Conservation (phyloP, 108 stramenopile genomes). For the Discostella pseudostelligera region DNA sequence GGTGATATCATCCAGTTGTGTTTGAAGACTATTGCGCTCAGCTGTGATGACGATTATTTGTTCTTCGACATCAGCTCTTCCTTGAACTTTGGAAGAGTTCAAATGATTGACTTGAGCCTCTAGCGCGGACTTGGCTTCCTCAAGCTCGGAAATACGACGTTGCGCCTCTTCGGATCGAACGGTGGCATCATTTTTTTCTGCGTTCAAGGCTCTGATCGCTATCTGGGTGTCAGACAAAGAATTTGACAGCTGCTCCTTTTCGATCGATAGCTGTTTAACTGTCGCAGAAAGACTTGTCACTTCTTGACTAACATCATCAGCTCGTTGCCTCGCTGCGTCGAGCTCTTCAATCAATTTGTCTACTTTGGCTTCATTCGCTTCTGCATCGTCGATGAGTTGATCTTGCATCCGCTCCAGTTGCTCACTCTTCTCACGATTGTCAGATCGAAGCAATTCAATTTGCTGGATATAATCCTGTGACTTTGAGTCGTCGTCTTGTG, state of each 20-base stretch:
- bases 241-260: slow-evolving; percentile 27
- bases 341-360: slow-evolving; percentile 27
- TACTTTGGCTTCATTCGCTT: slow-evolving; percentile 28
- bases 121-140: slow-evolving; percentile 24
- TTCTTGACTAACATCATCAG: slow-evolving; percentile 13
- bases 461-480: slow-evolving; percentile 16
- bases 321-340: slow-evolving; percentile 26
- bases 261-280: slow-evolving; percentile 8
- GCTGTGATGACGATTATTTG: slow-evolving; percentile 42
- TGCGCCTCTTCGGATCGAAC: slow-evolving; percentile 17
- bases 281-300: background rate
- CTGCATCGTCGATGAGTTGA: slow-evolving; percentile 33
- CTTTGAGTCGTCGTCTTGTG: slow-evolving; percentile 5
- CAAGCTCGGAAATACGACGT: slow-evolving; percentile 32
- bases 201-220: slow-evolving; percentile 13
- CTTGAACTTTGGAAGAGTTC: slow-evolving; percentile 2
- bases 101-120: slow-evolving; percentile 22
- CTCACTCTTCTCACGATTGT: slow-evolving; percentile 29
- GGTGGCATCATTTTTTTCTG: slow-evolving; percentile 6
- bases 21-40: slow-evolving; percentile 34
- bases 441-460: slow-evolving; percentile 23
- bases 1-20: slow-evolving; percentile 24
- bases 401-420: slow-evolving; percentile 25
- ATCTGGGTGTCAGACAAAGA: slow-evolving; percentile 17
- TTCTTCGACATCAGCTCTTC: slow-evolving; percentile 12